Evolutionary conservation across 495 filamentous ascomycete species (phyloP), one percentile per base, ranked within the genome.

Genomic region (Geopyxis carbonaria): DNA sequence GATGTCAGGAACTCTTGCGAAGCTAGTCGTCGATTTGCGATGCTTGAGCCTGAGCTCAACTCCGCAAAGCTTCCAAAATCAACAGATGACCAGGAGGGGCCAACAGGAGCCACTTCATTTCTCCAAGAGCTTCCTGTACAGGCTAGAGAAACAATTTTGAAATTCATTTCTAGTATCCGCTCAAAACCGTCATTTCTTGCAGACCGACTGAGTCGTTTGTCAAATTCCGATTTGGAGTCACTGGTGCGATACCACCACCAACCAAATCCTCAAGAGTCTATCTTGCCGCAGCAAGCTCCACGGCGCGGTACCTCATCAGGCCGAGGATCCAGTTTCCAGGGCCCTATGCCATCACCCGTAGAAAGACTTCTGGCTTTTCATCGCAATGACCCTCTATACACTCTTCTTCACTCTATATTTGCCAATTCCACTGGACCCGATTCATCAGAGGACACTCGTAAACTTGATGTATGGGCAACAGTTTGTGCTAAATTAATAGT

Each of bases 1-100:
- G 82, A 93, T 60, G 77, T 93, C 34, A 72, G 78, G 59, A 80
- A 80, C 51, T 83, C 80, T 19, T 92, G 82, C 64, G 75, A 79
- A 51, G 69, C 73, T 42, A 76, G 69, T 21, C 65, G 72, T 40
- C 65, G 70, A 22, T 78, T 73, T 64, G 75, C 75, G 28, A 58
- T 78, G 22, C 50, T 80, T 60, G 76, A 78, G 45, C 73, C 70
- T 6, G 76, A 80, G 55, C 65, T 76, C 60, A 70, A 78, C 39
- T 53, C 49, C 30, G 45, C 56, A 7, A 49, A 44, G 35, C 35
- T 49, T 31, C 47, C 51, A 29, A 59, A 58, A 29, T 46, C 60
- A 33, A 45, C 49, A 22, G 38, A 59, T 35, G 58, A 63, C 31
- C 57, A 45, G 20, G 59, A 61, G 37, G 40, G 50, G 22, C 35